Evolutionary conservation across 2,329 filamentous ascomycete species (phyloP).

Genomic region (Diaporthe vaccinii): DNA sequence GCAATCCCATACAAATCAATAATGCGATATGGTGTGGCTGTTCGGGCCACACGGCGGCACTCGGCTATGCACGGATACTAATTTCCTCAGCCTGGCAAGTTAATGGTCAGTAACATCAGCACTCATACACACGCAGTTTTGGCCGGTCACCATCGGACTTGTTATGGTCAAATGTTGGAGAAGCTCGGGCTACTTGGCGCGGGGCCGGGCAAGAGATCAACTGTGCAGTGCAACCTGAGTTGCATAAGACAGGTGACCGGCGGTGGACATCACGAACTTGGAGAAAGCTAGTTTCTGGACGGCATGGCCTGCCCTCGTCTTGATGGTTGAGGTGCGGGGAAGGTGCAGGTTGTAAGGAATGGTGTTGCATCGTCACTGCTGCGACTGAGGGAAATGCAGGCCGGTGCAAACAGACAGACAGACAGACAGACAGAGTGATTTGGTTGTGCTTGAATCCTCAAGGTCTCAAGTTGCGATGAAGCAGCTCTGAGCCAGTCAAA

Average conservation of each 20-base stretch:
- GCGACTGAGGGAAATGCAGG: background rate
- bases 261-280: slow-evolving; percentile 15
- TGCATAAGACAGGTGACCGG: slow-evolving; percentile 10
- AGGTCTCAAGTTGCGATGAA: background rate
- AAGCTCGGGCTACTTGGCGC: background rate
- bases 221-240: slow-evolving; percentile 24
- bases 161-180: background rate
- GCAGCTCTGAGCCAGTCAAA: background rate
- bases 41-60: too few species aligned
- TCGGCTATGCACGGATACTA: too few species aligned
- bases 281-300: background rate
- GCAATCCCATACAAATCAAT: too few species aligned
- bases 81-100: too few species aligned
- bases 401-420: background rate
- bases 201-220: background rate
- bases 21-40: too few species aligned
- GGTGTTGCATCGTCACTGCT: slow-evolving; percentile 10
- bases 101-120: background rate
- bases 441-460: background rate
- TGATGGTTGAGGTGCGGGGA: slow-evolving; percentile 20
- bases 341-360: background rate
- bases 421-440: background rate
- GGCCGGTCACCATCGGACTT: background rate
- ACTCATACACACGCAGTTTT: background rate
- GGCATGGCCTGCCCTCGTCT: background rate